These are phyloP conservation scores for Jatropha multifida DNA, from an alignment of 441 rosid species.

Conservation along the genomic window DNA sequence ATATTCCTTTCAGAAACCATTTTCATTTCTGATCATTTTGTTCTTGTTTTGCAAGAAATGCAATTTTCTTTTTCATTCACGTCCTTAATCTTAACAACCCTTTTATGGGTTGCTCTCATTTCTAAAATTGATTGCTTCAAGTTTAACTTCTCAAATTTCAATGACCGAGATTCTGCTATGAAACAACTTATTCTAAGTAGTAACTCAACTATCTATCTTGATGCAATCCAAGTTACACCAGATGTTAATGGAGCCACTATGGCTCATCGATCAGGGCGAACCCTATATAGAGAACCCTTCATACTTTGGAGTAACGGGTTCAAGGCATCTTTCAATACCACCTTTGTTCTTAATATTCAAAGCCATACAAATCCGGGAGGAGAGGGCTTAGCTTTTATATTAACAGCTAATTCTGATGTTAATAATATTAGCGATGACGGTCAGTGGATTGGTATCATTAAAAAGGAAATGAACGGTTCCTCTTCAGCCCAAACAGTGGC, in stretches of 20 bases:
- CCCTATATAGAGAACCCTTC: slow-evolving; percentile 35
- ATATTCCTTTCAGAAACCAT: background rate
- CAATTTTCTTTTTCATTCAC: background rate
- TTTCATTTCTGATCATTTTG: background rate
- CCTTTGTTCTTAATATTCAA: slow-evolving; percentile 49
- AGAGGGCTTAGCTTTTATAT: slow-evolving; percentile 67
- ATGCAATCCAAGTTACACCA: slow-evolving; percentile 61
- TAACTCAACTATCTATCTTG: slow-evolving; percentile 20
- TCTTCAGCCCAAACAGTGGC: slow-evolving; percentile 42
- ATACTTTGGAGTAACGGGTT: slow-evolving; percentile 37
- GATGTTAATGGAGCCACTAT: slow-evolving; percentile 31
- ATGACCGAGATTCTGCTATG: background rate
- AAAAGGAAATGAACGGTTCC: slow-evolving; percentile 33
- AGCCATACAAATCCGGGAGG: slow-evolving; percentile 44
- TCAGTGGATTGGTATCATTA: slow-evolving; percentile 68
- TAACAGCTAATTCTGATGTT: slow-evolving; percentile 28
- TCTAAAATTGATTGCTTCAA: background rate
- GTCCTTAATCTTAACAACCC: background rate
- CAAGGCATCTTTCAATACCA: slow-evolving; percentile 46
- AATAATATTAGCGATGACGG: slow-evolving; percentile 43
- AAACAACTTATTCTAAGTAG: background rate
- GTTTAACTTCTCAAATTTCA: background rate
- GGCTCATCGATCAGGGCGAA: slow-evolving; percentile 39
- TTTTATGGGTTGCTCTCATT: background rate
- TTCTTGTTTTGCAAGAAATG: background rate